A percentile compares a stretch with the other conserved stretches of the same genome.
These are phyloP conservation scores for Tetrastigma voinierianum DNA, from an alignment of 164 flowering plant species.

Conservation along the genomic window DNA sequence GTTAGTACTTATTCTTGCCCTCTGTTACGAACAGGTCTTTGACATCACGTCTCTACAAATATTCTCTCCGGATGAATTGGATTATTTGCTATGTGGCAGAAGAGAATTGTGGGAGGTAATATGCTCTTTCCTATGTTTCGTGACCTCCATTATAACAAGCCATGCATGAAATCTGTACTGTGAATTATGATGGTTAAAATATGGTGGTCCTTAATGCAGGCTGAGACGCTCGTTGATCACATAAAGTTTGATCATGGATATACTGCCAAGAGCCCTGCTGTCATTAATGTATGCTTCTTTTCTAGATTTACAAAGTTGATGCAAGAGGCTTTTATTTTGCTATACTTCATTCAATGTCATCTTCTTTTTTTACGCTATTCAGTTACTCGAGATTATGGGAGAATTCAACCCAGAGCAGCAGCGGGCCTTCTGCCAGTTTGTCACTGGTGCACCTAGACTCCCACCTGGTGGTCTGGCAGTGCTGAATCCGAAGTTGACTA, in stretches of 20 bases:
- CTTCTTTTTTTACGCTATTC: constrained; percentile 21
- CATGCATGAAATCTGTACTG: neutral
- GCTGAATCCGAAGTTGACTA: constrained; percentile 90
- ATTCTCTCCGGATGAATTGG: constrained; percentile 85
- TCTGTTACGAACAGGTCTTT: constrained; percentile 57
- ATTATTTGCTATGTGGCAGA: constrained; percentile 92
- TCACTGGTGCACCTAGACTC: constrained; percentile 98
- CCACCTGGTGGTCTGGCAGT: constrained; percentile 98
- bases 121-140: neutral
- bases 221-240: constrained; percentile 86
- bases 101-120: constrained; percentile 95
- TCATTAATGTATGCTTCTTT: constrained; percentile 56
- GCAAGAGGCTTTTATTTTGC: neutral
- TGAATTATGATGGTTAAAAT: neutral
- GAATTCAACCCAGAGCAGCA: constrained; percentile 93
- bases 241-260: constrained; percentile 98
- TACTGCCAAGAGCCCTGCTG: constrained; percentile 93
- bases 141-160: neutral
- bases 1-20: neutral
- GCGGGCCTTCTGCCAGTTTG: constrained; percentile 97
- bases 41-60: constrained; percentile 88
- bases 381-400: constrained; percentile 98
- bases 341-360: neutral
- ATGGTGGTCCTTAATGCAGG: constrained; percentile 39
- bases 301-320: no score